phyloP scores from a whole-genome alignment of 257 asterid genomes.

The Ocimum tenuiflorum region DNA sequence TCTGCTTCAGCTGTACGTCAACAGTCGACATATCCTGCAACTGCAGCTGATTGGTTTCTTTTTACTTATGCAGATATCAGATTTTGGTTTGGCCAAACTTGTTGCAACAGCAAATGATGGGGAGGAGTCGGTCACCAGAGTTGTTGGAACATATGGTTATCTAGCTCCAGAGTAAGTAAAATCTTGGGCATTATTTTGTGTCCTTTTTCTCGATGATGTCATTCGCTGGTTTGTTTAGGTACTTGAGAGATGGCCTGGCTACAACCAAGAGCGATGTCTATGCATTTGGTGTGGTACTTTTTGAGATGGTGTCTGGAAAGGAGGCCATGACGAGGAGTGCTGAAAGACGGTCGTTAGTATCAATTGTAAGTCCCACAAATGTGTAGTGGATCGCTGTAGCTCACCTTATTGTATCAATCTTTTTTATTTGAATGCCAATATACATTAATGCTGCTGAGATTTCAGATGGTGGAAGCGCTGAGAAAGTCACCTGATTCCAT shows the following conservation, averaged over 20 bases:
- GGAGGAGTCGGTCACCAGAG: constrained; percentile 85
- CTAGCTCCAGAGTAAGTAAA: constrained; percentile 90
- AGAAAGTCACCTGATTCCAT: constrained; percentile 68
- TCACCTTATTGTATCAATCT: not conserved
- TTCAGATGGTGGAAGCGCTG: constrained; percentile 86
- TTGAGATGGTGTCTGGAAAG: constrained; percentile 82
- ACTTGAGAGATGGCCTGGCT: constrained; percentile 82
- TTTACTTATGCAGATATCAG: constrained; percentile 62
- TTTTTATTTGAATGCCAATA: not conserved
- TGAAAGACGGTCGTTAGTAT: constrained; percentile 80
- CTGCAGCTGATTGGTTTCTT: constrained; percentile 22
- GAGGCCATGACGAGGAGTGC: constrained; percentile 77
- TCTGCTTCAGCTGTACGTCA: not conserved
- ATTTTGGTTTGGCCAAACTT: constrained; percentile 91
- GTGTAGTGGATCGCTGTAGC: not conserved
- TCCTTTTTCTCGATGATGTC: constrained; percentile 18
- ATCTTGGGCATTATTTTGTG: not conserved
- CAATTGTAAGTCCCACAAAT: constrained; percentile 54
- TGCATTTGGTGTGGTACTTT: constrained; percentile 90
- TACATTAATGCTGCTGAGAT: constrained; percentile 17
- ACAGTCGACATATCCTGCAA: not conserved
- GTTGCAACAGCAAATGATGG: constrained; percentile 65
- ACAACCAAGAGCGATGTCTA: constrained; percentile 84
- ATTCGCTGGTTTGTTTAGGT: constrained; percentile 39
- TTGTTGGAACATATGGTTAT: constrained; percentile 93